Evolutionary conservation across 1,284 basidiomycete genomes (phyloP).

Genomic region (Melampsora larici-populina): DNA sequence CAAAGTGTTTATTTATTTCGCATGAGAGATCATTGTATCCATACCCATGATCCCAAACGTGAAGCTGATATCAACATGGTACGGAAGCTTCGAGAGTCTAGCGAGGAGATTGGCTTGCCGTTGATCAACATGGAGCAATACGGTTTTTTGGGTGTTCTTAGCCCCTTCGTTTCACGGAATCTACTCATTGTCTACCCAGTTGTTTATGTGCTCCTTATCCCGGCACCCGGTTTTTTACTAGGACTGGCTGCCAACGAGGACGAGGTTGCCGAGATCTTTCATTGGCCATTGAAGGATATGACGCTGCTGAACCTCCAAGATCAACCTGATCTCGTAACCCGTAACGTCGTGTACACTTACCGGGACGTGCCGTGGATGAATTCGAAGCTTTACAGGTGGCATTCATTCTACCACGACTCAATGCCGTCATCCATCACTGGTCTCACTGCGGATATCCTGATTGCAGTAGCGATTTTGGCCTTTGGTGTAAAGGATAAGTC

Average conservation of each 20-base stretch:
- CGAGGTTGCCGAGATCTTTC: slow-evolving; percentile 31
- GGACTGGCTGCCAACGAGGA: slow-evolving; percentile 21
- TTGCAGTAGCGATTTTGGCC: slow-evolving; percentile 6
- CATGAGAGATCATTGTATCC: background rate
- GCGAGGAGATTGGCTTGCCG: slow-evolving; percentile 31
- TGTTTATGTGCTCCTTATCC: background rate
- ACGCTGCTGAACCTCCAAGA: background rate
- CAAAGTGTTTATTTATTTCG: background rate
- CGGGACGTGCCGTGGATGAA: slow-evolving; percentile 31
- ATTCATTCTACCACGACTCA: slow-evolving; percentile 4
- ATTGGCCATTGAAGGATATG: slow-evolving; percentile 16
- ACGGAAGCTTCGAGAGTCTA: slow-evolving; percentile 29
- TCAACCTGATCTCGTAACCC: background rate
- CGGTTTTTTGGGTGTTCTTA: slow-evolving; percentile 11
- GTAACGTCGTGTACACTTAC: background rate
- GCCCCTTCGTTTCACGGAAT: slow-evolving; percentile 31
- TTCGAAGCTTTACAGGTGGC: slow-evolving; percentile 21
- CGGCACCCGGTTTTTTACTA: background rate
- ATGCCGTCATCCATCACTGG: slow-evolving; percentile 27
- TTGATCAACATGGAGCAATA: slow-evolving; percentile 7
- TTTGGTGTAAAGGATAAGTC: background rate
- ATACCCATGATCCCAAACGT: background rate
- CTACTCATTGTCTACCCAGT: slow-evolving; percentile 30
- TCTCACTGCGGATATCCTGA: slow-evolving; percentile 36
- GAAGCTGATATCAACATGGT: background rate